Base-by-base conservation (phyloP, 2,329 filamentous ascomycete species). In the Juglanconis sp. region DNA sequence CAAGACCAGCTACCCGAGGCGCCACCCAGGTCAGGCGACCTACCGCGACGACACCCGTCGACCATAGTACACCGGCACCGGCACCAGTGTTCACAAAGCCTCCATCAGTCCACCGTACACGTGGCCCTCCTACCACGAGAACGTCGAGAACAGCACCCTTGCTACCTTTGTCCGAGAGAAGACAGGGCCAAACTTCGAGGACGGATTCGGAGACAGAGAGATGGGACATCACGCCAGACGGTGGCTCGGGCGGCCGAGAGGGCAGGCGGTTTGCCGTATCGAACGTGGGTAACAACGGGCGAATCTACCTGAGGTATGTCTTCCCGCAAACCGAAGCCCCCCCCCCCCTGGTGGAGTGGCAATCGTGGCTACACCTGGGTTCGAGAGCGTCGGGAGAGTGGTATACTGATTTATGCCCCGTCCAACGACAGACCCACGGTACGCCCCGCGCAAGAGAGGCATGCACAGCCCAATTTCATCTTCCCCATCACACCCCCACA, bases 211-310 rank as follows among this genome's bases (percentile, higher is more conserved):
- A 88, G 57, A 68, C 78, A 10, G 81, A 82, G 60, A 84, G 79
- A 69, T 78, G 76, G 67, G 83, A 86, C 57, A 76, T 86, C 60
- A 75, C 79, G n/a, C 79, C 83, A 10, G 88, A 91, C 68, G 82
- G 82, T 61, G 76, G 80, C 60, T 84, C 86, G 51, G 83, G 79
- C 57, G 82, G 84, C 38, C 81, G 87, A 62, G 85, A 87, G 70
- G 87, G 86, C 53, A 83, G 88, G 57, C 87, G 91, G 68, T 93
- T 94, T 71, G 87, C 89, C 2, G 90, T 94, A 57, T 86, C 88
- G 54, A 93, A 92, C 72, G 90, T 94, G 62, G 90, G 90, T 31
- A 90, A 92, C 71, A 92, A 92, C 74, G 90, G 90, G 44, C 87
- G 87, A 71, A 91, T 94, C 73, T 94, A 92, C 73, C 72, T 94